These are phyloP conservation scores for Erigeron philadelphicus DNA, from an alignment of 140 eudicot genomes.

Conservation along the genomic window DNA sequence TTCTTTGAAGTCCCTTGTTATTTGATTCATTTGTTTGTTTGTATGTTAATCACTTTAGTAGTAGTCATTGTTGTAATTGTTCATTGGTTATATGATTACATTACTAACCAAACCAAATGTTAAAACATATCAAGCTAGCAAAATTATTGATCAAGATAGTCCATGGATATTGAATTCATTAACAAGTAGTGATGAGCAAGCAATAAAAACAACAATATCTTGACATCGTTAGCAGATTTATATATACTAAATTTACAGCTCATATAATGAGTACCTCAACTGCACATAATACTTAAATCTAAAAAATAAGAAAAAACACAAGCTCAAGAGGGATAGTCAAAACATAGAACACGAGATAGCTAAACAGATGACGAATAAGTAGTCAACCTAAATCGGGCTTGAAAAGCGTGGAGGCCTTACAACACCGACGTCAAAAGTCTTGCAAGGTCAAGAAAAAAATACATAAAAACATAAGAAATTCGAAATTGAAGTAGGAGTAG, in stretches of 20 bases:
- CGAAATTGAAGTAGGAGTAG: too few species aligned
- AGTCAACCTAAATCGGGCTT: not conserved
- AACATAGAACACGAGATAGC: constrained; percentile 1
- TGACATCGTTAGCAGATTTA: not conserved
- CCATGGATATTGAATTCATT: too few species aligned
- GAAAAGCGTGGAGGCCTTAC: not conserved
- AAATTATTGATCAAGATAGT: too few species aligned
- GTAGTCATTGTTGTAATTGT: too few species aligned
- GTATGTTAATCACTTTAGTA: too few species aligned
- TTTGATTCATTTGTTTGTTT: too few species aligned
- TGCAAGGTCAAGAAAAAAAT: constrained; percentile 75
- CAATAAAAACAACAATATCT: not conserved
- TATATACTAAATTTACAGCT: constrained; percentile 1
- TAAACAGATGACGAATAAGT: not conserved
- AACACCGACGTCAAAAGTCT: constrained; percentile 28
- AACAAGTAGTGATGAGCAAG: not conserved
- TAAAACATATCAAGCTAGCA: too few species aligned
- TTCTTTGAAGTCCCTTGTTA: too few species aligned
- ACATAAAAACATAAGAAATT: not conserved
- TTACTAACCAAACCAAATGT: too few species aligned
- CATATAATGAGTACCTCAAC: not conserved
- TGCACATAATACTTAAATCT: not conserved
- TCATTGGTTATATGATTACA: too few species aligned
- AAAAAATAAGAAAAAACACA: not conserved
- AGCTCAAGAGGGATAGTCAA: constrained; percentile 70